Percentiles rank a stretch among this genome's conserved stretches.
These are phyloP conservation scores for Anaeramoeba flamelloides DNA, from an alignment of 78 protist species.

Conservation along the genomic window DNA sequence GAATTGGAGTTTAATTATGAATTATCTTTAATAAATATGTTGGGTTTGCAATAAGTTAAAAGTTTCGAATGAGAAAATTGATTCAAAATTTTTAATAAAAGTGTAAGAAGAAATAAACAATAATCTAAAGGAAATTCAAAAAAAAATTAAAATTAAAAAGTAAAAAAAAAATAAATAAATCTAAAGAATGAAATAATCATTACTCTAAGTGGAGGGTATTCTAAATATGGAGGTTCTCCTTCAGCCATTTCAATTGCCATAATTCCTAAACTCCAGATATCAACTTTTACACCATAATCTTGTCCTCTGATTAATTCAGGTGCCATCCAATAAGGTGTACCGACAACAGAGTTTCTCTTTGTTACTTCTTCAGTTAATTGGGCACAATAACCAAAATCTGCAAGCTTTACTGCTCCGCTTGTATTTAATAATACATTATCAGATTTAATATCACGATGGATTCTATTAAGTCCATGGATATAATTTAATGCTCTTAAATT, in stretches of 20 bases:
- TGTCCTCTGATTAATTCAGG: conserved; percentile 72
- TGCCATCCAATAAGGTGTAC: conserved; percentile 89
- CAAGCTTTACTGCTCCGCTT: conserved; percentile 59
- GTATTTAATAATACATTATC: conserved; percentile 65
- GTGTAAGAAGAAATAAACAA: no score
- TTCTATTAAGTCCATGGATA: conserved; percentile 51
- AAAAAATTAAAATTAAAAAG: no score
- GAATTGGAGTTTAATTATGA: no score
- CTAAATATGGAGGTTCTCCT: conserved; percentile 76
- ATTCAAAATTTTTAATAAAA: no score
- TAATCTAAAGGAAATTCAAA: no score
- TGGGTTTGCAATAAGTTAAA: no score
- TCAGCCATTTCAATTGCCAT: conserved; percentile 71
- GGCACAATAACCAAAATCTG: conserved; percentile 83
- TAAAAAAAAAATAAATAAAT: no score
- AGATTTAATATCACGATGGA: conserved; percentile 73
- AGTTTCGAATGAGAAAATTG: no score
- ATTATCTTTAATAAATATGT: no score
- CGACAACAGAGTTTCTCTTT: conserved; percentile 67
- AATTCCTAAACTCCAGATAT: conserved; percentile 82
- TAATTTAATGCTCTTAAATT: conserved; percentile 47
- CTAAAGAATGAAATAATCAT: no score
- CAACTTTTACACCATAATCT: conserved; percentile 61
- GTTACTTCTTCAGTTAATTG: conserved; percentile 55
- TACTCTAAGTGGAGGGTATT: no score